These are phyloP conservation scores for Blepharisma stoltei DNA, from an alignment of 73 alveolate genomes.

Conservation along the genomic window DNA sequence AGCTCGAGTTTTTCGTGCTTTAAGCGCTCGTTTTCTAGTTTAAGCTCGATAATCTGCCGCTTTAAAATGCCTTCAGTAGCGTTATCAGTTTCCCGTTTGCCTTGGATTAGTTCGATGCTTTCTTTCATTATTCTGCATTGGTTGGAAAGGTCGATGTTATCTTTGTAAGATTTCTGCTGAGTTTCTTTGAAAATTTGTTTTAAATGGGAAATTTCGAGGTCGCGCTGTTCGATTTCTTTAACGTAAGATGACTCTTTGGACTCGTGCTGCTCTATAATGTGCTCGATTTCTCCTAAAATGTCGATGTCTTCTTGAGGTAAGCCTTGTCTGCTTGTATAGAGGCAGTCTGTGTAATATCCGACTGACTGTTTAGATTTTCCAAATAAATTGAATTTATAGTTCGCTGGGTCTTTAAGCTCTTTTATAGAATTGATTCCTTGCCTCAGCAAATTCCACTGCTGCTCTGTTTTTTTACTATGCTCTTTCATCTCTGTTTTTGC, in stretches of 20 bases:
- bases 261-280: background rate
- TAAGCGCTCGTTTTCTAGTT: no score
- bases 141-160: constrained; percentile 16
- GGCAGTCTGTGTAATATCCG: background rate
- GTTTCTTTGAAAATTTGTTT: background rate
- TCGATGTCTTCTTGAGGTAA: constrained; percentile 11
- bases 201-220: background rate
- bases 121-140: background rate
- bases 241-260: background rate
- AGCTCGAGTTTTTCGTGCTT: no score
- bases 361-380: background rate
- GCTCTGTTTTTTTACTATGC: background rate
- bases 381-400: background rate
- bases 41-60: no score
- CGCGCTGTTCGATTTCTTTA: background rate
- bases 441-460: background rate
- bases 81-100: no score
- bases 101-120: background rate
- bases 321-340: background rate
- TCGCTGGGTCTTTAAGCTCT: constrained; percentile 15
- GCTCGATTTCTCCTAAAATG: background rate
- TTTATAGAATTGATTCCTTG: constrained; percentile 10
- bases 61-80: no score
- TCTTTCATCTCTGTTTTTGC: background rate
- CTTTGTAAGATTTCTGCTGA: background rate